A percentile compares a stretch with the other conserved stretches of the same genome.
Conservation (phyloP, 2,329 filamentous ascomycete species). For the Arthrobotrys sphaeroides region DNA sequence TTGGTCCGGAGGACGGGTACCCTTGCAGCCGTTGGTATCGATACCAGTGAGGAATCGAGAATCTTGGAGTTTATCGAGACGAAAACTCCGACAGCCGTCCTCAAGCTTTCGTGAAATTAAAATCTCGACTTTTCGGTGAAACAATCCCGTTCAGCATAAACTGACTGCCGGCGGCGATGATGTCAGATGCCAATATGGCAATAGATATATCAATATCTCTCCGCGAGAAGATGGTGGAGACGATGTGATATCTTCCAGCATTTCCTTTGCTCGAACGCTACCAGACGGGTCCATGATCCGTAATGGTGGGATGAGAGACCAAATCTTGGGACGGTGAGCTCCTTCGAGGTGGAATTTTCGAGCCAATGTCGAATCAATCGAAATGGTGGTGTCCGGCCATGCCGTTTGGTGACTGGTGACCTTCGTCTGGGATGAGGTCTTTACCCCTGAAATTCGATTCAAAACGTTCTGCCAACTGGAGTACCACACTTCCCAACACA, state of each 20-base stretch:
- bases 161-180: neutral
- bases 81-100: slow-evolving; percentile 1
- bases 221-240: neutral
- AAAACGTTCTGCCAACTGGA: slow-evolving; percentile 3
- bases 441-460: slow-evolving; percentile 38
- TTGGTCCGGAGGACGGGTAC: neutral
- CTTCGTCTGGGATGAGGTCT: slow-evolving; percentile 5
- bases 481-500: slow-evolving; percentile 38
- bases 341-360: slow-evolving; percentile 17
- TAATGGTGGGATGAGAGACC: slow-evolving; percentile 9
- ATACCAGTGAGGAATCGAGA: slow-evolving; percentile 10
- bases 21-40: slow-evolving; percentile 18
- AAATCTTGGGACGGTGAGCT: slow-evolving; percentile 22
- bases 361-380: neutral
- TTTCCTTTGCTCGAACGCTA: no score
- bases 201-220: neutral
- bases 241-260: neutral
- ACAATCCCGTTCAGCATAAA: slow-evolving; percentile 25
- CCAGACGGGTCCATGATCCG: slow-evolving; percentile 13
- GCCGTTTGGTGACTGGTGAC: slow-evolving; percentile 18
- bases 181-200: neutral
- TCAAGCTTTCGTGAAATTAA: slow-evolving; percentile 24
- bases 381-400: slow-evolving; percentile 2
- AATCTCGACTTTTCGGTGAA: neutral
- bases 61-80: neutral